Percentiles rank a stretch among this genome's conserved stretches.
phyloP scores from a whole-genome alignment of 2,329 filamentous ascomycete species.

The Salinomyces thailandicus region DNA sequence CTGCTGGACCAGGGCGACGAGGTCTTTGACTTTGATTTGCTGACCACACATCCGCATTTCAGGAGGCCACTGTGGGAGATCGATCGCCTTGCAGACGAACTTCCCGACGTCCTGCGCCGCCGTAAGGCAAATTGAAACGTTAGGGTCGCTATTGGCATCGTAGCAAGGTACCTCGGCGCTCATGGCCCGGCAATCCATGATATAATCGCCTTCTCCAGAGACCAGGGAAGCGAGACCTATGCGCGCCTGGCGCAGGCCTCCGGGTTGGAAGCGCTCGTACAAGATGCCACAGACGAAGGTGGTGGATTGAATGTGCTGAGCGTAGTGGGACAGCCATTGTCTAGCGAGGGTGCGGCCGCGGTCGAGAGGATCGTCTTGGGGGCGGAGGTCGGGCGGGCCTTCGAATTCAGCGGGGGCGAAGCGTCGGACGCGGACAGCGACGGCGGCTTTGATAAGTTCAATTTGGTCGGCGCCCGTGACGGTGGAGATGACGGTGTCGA shows the following conservation, averaged over 20 bases:
- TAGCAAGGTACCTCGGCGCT: conserved; percentile 51
- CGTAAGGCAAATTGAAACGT: conserved; percentile 54
- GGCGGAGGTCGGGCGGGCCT: conserved; percentile 48
- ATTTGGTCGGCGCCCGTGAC: conserved; percentile 57
- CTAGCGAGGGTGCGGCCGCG: conserved; percentile 49
- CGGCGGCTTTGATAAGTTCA: conserved; percentile 61
- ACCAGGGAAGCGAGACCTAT: conserved; percentile 50
- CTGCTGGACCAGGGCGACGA: conserved; percentile 48
- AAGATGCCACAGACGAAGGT: conserved; percentile 65
- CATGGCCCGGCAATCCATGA: conserved; percentile 51
- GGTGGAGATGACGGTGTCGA: conserved; percentile 67
- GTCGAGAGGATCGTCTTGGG: conserved; percentile 50
- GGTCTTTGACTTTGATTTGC: conserved; percentile 48
- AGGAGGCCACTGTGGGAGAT: conserved; percentile 54
- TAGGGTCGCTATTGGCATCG: conserved; percentile 38
- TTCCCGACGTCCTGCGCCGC: conserved; percentile 58
- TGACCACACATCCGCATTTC: conserved; percentile 64
- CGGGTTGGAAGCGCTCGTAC: conserved; percentile 63
- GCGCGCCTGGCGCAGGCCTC: conserved; percentile 49
- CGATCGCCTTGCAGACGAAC: conserved; percentile 61
- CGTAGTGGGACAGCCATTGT: conserved; percentile 46
- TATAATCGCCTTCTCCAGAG: conserved; percentile 50
- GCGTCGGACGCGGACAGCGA: conserved; percentile 51
- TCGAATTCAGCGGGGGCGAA: conserved; percentile 72
- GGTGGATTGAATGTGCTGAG: conserved; percentile 52